Evolutionary conservation across 2,329 filamentous ascomycete species (phyloP), one percentile per base, ranked within the genome.

Genomic region (Penicillium corylophilum): DNA sequence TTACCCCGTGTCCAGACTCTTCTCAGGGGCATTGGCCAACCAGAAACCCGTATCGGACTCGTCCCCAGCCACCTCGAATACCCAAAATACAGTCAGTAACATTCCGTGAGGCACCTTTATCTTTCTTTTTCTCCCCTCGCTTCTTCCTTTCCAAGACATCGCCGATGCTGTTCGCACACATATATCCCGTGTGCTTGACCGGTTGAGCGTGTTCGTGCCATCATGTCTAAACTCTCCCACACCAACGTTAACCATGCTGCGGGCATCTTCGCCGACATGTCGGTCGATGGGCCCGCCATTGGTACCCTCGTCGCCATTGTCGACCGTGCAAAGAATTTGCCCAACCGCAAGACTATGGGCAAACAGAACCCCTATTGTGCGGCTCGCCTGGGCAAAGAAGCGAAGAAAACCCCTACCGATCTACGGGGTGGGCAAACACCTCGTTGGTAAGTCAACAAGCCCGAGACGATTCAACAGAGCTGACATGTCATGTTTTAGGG

Each of bases 311-410:
- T 99, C 42, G 82, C 91, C 51, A 87, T 99, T 64, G 84, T 97
- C 66, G 94, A 99, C 76, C 84, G 92, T 62, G 94, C 92, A 46
- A 97, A 96, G 82, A 99, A 99, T 71, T 77, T 99, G 62, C 94
- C 94, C 45, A 99, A 99, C 75, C 79, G 91, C 63, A 95, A 95
- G 78, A 94, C 91, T 5, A 96, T 99, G 79, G 94, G 94, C 50
- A 99, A 99, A 76, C 94, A 99, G 76, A 92, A 97, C 70, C 93
- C 94, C 0, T 99, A 97, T 73, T 96, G 92, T 74, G 94, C 94
- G 33, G 92, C 91, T 28, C 82, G 94, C 48, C 77, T 99, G 41
- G 94, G 93, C 29, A 99, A 99, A 73, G 92, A 97, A 74, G 94
- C 94, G 43, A 95, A 95, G 78, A 96, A 96, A 80, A 99, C 94